A percentile compares a stretch with the other conserved stretches of the same genome.
These are phyloP conservation scores for Fusarium albosuccineum DNA, from an alignment of 2,329 filamentous ascomycete genomes.

Conservation along the genomic window DNA sequence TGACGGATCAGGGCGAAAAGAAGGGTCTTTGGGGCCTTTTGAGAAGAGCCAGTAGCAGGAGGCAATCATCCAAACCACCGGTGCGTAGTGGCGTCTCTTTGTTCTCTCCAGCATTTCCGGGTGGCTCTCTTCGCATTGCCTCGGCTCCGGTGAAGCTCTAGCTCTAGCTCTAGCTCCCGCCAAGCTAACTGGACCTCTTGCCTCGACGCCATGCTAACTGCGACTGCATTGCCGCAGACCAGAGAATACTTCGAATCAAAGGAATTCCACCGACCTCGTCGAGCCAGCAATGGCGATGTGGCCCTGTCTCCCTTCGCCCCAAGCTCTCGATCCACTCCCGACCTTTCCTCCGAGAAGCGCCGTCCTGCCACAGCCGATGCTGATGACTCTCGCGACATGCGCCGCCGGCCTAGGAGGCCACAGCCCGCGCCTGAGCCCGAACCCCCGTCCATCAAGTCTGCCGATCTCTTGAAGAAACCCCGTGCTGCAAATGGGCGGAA, in stretches of 20 bases:
- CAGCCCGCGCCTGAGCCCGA: constrained; percentile 48
- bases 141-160: constrained; percentile 20
- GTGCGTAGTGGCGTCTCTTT: constrained; percentile 30
- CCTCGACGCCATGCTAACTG: constrained; percentile 21
- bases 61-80: constrained; percentile 37
- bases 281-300: constrained; percentile 35
- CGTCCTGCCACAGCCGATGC: constrained; percentile 33
- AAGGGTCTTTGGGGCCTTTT: constrained; percentile 65
- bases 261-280: constrained; percentile 39
- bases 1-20: constrained; percentile 53
- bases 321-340: constrained; percentile 56
- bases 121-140: not conserved
- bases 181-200: constrained; percentile 13
- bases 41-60: constrained; percentile 59
- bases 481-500: constrained; percentile 34
- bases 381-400: constrained; percentile 44
- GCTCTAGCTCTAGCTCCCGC: constrained; percentile 28
- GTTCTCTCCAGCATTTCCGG: not conserved
- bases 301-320: constrained; percentile 25
- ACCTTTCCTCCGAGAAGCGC: constrained; percentile 35
- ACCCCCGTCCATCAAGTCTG: constrained; percentile 31
- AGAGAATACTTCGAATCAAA: constrained; percentile 32
- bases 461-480: constrained; percentile 31
- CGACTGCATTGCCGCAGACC: constrained; percentile 12
- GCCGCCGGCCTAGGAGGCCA: constrained; percentile 59